phyloP scores from a whole-genome alignment of 75 land plant species.

The Sequoiadendron giganteum region DNA sequence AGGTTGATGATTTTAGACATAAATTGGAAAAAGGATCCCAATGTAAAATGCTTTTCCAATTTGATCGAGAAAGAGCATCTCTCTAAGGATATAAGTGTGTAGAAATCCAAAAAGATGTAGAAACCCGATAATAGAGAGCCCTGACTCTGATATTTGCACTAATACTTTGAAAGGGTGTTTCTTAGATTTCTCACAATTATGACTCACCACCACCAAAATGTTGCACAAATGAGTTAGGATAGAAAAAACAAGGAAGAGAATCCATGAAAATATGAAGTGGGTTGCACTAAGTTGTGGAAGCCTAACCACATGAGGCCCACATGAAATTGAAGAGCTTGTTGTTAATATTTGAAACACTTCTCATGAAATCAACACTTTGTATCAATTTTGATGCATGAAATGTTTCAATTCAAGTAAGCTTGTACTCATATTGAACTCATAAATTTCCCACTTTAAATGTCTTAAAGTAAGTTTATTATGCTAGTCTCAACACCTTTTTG shows the following conservation, averaged over 20 bases:
- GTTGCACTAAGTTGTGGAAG: constrained; percentile 53
- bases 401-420: no score
- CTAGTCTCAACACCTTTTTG: no score
- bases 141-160: constrained; percentile 60
- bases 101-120: constrained; percentile 42
- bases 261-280: constrained; percentile 57
- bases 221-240: constrained; percentile 43
- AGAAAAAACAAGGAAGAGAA: constrained; percentile 46
- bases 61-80: constrained; percentile 69
- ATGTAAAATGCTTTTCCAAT: constrained; percentile 17
- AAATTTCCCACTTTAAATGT: no score
- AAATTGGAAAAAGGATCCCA: neutral
- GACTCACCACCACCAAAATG: constrained; percentile 46
- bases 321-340: constrained; percentile 64
- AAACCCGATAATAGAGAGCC: constrained; percentile 54
- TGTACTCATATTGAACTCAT: no score
- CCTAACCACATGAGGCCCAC: constrained; percentile 58
- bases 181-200: constrained; percentile 33
- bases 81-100: constrained; percentile 50
- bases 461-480: no score
- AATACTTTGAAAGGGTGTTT: constrained; percentile 53
- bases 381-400: no score
- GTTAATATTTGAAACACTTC: constrained; percentile 12
- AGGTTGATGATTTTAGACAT: neutral
- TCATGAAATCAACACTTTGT: neutral